phyloP scores from a whole-genome alignment of 371 early-diverging fungal species.

The Coemansia sp. region DNA sequence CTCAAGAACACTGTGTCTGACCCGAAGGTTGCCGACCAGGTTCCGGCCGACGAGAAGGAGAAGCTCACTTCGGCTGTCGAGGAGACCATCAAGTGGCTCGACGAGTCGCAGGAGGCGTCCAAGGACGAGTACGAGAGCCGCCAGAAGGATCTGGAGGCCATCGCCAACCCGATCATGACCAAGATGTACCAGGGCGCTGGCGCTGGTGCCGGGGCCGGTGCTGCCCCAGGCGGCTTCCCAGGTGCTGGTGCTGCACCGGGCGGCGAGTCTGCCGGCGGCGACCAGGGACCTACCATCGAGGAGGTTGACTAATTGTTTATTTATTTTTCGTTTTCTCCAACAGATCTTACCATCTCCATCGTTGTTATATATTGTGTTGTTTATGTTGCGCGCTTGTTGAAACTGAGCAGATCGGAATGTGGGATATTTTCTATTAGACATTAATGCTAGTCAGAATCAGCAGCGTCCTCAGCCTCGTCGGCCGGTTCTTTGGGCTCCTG shows the following conservation, averaged over 20 bases:
- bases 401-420: too few species aligned
- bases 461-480: constrained; percentile 68
- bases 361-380: too few species aligned
- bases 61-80: constrained; percentile 79
- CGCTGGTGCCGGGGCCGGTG: constrained; percentile 62
- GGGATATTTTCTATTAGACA: too few species aligned
- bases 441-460: too few species aligned
- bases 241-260: constrained; percentile 55
- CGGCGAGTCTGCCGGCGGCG: constrained; percentile 50
- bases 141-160: constrained; percentile 92
- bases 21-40: constrained; percentile 80
- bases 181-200: constrained; percentile 77
- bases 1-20: constrained; percentile 85
- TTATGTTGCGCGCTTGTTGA: too few species aligned
- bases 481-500: constrained; percentile 48
- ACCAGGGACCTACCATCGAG: constrained; percentile 73
- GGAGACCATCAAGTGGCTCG: constrained; percentile 88
- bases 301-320: background rate
- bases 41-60: constrained; percentile 82
- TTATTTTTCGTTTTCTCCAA: too few species aligned
- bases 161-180: constrained; percentile 95
- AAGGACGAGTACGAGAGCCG: constrained; percentile 92
- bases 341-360: too few species aligned
- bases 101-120: constrained; percentile 82
- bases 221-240: constrained; percentile 55